phyloP scores from a whole-genome alignment of 2,329 filamentous ascomycete species.

The Rhytidhysteron rufulum region DNA sequence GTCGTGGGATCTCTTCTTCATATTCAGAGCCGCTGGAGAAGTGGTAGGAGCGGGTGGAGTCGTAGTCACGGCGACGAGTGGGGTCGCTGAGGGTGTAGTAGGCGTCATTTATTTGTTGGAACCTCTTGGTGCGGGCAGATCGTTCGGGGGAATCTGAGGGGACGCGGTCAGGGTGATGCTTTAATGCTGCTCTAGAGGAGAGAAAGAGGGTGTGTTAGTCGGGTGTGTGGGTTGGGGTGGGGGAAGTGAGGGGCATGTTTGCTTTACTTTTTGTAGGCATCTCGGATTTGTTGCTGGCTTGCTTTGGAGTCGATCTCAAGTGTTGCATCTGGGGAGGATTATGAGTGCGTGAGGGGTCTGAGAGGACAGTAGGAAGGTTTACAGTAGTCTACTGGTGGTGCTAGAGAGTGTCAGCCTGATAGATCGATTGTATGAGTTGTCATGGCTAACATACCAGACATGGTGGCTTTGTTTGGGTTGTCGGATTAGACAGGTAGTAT shows the following conservation, averaged over 20 bases:
- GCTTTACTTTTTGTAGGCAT: conserved; percentile 91
- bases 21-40: conserved; percentile 40
- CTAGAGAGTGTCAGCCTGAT: conserved; percentile 13
- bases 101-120: conserved; percentile 88
- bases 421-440: too few relatives aligned
- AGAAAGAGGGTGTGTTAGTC: conserved; percentile 5
- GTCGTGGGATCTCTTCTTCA: conserved; percentile 49
- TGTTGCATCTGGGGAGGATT: conserved; percentile 61
- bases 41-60: conserved; percentile 63
- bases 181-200: conserved; percentile 78
- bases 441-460: too few relatives aligned
- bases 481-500: too few relatives aligned
- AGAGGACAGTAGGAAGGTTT: conserved; percentile 10
- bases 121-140: conserved; percentile 73
- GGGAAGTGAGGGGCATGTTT: conserved; percentile 2
- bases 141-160: conserved; percentile 80
- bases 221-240: neutral
- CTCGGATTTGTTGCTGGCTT: conserved; percentile 77
- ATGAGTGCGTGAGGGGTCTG: neutral
- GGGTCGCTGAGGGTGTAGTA: conserved; percentile 88
- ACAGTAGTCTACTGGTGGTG: conserved; percentile 33
- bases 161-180: conserved; percentile 91
- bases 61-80: conserved; percentile 75
- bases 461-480: too few relatives aligned
- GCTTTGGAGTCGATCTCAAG: conserved; percentile 72